A percentile compares a stretch with the other conserved stretches of the same genome.
Conservation (phyloP, 305 asterid species). For the Solanum hybrid region DNA sequence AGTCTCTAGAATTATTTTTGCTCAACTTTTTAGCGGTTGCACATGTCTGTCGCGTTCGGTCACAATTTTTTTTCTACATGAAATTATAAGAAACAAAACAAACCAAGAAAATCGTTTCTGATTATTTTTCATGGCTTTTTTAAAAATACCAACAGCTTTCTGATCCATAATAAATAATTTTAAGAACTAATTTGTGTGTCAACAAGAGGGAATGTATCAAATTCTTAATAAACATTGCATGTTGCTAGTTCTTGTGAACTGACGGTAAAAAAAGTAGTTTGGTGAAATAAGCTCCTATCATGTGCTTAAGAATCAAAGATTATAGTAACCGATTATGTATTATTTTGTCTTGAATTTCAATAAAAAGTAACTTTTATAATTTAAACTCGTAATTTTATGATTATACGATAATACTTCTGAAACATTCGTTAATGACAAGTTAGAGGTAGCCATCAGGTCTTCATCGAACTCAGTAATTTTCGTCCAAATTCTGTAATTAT, state of each 20-base stretch:
- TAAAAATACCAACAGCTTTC: background rate
- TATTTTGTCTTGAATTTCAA: background rate
- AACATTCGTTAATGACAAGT: background rate
- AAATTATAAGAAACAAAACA: background rate
- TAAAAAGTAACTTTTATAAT: background rate
- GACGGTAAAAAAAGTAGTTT: background rate
- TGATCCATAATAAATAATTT: background rate
- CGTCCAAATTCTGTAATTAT: background rate
- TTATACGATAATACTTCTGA: background rate
- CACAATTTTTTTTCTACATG: background rate
- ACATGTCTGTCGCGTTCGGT: slow-evolving; percentile 50
- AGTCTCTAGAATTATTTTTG: slow-evolving; percentile 1
- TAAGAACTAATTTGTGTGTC: background rate
- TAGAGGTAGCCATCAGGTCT: background rate
- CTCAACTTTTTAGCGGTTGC: slow-evolving; percentile 12
- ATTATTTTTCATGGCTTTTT: background rate
- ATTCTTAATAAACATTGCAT: background rate
- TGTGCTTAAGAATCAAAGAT: background rate
- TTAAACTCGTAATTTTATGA: background rate
- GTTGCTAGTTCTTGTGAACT: background rate
- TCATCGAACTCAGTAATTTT: background rate
- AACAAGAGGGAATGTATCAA: background rate
- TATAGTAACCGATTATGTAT: background rate
- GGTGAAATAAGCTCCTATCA: background rate
- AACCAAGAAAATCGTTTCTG: background rate